Evolutionary conservation across 1,139 yeast species (phyloP), one percentile per base, ranked within the genome.

Genomic region (Hyphopichia khmerensis): DNA sequence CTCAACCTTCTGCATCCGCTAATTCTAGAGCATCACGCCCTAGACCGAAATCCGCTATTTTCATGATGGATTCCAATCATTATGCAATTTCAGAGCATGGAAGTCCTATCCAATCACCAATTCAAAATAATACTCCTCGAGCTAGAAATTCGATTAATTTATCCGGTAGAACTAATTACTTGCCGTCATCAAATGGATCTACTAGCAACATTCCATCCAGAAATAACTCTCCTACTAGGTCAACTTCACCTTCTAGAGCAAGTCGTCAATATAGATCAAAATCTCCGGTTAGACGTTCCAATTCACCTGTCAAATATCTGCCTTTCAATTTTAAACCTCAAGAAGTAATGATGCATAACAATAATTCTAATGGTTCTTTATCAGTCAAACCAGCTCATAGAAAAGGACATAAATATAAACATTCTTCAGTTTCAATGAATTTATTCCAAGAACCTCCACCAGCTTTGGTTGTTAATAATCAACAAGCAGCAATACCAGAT

Each of bases 391-490:
- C 91, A 0, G 82, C 87, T 0, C 95, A 88, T 56, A 80, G 98
- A 68, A 84, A 91, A 50, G 98, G 99, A 10, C 99, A 93, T 65
- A 80, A 91, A 53, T 93, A 93, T 59, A 93, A 93, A 60, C 98
- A 93, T 56, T 89, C 97, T 5, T 89, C 97, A n/a, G 96, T 93
- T 5, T 87, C 96, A 3, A 87, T 93, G 93, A 93, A 93, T 60
- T 78, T 91, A 59, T 93, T 93, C 62, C 96, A 88, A 59, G 98
- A 91, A 57, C 96, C 97, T 1, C 84, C 90, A 7, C 83, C 81
- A 14, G 55, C 64, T 0, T 49, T 57, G 15, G 57, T 55, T 13
- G 42, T 51, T 11, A 52, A 53, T 21, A 71, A 82, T 35, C 83
- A 86, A 11, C 83, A 90, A 1, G 66, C 80, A 40, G 79, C 84